Evolutionary conservation across 1,284 basidiomycete species (phyloP), one percentile per base, ranked within the genome.

Genomic region (Neolentinus lepideus): DNA sequence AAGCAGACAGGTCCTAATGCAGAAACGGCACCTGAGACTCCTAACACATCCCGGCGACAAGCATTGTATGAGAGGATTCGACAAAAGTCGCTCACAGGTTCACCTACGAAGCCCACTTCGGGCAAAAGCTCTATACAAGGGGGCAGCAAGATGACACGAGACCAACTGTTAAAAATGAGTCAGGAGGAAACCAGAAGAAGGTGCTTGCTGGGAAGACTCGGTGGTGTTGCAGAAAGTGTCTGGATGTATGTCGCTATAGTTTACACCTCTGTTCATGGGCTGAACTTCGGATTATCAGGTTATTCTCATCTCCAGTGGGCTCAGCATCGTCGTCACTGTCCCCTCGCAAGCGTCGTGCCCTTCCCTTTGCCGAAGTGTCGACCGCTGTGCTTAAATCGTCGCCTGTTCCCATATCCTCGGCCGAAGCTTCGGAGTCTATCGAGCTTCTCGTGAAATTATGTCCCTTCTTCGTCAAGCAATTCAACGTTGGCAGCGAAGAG

Each of bases 61-160:
- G 89, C 89, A 1, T 70, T 92, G 1, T 88, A 88, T 63, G 89
- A 92, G 60, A 87, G 89, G 26, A 73, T 92, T 46, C 84, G 85
- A 12, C 82, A 85, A 62, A 79, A 80, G 57, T 90, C 84, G 19
- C 67, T 88, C 51, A 80, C 81, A 0, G 71, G 75, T 16, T 82
- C 86, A 16, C 87, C 89, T 0, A 81, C 79, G 43, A 90, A 89
- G 65, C 65, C 71, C 43, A 69, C 71, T 19, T 64, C 65, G 33
- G 75, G 70, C 54, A 71, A 68, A 47, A 70, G 72, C 47, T 69
- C 56, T 8, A 60, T 72, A 10, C 58, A 62, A 3, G 74, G 73
- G 0, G 71, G 70, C 2, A 79, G 70, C 2, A 79, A 71, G 56
- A 69, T 88, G 62, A 79, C 79, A 29, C 79, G 75, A 58, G 86